Base-by-base conservation (phyloP, 2,329 filamentous ascomycete genomes). In the Xylariaceae sp. region DNA sequence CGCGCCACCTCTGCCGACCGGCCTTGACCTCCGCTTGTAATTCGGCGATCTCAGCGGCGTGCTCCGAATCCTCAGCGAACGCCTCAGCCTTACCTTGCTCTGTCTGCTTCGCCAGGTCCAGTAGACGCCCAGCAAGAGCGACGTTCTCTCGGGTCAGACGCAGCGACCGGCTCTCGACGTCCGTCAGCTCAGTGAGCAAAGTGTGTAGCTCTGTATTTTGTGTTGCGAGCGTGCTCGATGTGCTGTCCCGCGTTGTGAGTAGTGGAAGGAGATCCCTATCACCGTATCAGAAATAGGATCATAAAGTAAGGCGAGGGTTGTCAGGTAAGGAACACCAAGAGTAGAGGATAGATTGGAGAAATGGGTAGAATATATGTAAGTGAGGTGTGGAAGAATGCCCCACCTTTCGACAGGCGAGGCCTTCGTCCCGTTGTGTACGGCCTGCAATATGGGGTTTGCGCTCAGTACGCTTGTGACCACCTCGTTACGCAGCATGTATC, bases 401-500 rank as follows among this genome's bases (percentile, higher is more conserved):
- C 78, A 90, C 89, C 84, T 82, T 72, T 94, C 89, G 46, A 86
- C 77, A 37, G 83, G 81, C 2, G 84, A 82, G 15, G 84, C 81
- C 55, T 83, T 79, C 10, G 81, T 82, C 36, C 85, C 85, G 55
- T 82, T 76, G 69, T 95, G 89, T 32, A 93, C 84, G 6, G 91
- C 87, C 65, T 89, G 90, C 52, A 95, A 75, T 33, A 89, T 85
- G 6, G 91, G 90, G 64, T 91, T 87, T 51, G 86, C 85, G 62
- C 84, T 83, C 60, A 94, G 72, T 47, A 90, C 84, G 40, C 81
- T 84, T 57, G 88, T 84, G 18, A 86, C 77, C 18, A 89, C 85
- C 56, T 84, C 84, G 68, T 87, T 87, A 58, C 84, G 84, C 50
- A 93, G 77, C 33, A 84, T 79, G 70, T 90, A 89, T 53, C 80